These are phyloP conservation scores for Danielia reshetovae DNA, from an alignment of 805 yeast species.

Conservation along the genomic window DNA sequence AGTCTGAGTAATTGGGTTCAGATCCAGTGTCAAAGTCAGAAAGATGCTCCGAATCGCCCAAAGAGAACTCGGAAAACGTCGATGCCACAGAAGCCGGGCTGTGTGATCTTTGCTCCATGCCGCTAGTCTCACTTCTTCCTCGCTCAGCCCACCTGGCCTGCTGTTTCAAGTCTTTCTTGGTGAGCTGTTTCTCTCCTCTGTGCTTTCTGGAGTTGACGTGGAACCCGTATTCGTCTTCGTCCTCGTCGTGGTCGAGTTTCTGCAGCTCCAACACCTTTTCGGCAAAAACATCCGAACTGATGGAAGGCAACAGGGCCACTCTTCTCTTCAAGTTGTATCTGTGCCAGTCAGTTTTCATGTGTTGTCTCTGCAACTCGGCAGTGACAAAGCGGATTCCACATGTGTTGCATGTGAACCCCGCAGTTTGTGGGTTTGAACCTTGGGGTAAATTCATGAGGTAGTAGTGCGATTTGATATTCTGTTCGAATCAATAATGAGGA, in stretches of 20 bases:
- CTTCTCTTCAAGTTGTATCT: slow-evolving; percentile 42
- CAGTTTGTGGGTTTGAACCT: slow-evolving; percentile 23
- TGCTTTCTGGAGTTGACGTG: slow-evolving; percentile 28
- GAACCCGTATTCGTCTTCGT: slow-evolving; percentile 57
- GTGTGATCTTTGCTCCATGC: slow-evolving; percentile 34
- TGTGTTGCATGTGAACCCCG: slow-evolving; percentile 71
- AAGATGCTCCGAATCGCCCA: slow-evolving; percentile 39
- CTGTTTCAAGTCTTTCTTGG: slow-evolving; percentile 37
- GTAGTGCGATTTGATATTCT: too few relatives aligned
- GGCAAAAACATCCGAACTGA: slow-evolving; percentile 48
- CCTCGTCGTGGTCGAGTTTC: slow-evolving; percentile 4
- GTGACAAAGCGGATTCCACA: slow-evolving; percentile 78
- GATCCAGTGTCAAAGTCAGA: slow-evolving; percentile 46
- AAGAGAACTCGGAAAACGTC: slow-evolving; percentile 51
- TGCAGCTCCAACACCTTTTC: slow-evolving; percentile 50
- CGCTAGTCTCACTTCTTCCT: slow-evolving; percentile 20
- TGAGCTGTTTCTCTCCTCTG: slow-evolving; percentile 27
- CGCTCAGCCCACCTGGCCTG: slow-evolving; percentile 28
- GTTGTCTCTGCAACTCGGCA: slow-evolving; percentile 78
- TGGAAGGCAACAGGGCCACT: slow-evolving; percentile 39
- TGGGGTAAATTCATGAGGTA: too few relatives aligned
- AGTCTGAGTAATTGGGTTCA: slow-evolving; percentile 39
- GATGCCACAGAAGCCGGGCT: slow-evolving; percentile 57
- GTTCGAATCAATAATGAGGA: background rate
- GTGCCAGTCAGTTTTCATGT: slow-evolving; percentile 46